Evolutionary conservation across 305 asterid genomes (phyloP).

Genomic region (Fraxinus albicans): DNA sequence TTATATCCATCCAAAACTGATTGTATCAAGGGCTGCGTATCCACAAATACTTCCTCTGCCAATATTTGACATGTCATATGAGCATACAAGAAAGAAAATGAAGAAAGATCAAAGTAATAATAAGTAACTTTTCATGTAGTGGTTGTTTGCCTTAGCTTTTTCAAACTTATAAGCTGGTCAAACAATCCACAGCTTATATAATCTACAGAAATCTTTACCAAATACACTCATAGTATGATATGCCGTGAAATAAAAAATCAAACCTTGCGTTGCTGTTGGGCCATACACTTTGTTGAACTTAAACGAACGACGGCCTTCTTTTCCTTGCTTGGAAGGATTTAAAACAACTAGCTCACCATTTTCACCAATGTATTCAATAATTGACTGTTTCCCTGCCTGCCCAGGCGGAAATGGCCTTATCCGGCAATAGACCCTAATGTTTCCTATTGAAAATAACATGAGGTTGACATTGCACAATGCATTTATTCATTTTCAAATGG

Average conservation of each 20-base stretch:
- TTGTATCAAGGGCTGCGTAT: constrained; percentile 79
- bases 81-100: background rate
- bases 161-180: background rate
- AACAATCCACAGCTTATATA: background rate
- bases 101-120: background rate
- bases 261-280: constrained; percentile 80
- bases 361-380: constrained; percentile 71
- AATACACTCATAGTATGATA: background rate
- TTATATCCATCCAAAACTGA: constrained; percentile 92
- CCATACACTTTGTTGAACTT: constrained; percentile 81
- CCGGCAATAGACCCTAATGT: constrained; percentile 89
- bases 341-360: constrained; percentile 67
- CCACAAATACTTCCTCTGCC: constrained; percentile 76
- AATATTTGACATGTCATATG: constrained; percentile 13
- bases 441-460: constrained; percentile 52
- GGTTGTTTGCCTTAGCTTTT: background rate
- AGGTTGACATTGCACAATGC: constrained; percentile 3
- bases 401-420: constrained; percentile 80
- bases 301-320: constrained; percentile 79
- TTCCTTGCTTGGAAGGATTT: constrained; percentile 86
- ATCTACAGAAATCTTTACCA: background rate
- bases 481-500: constrained; percentile 8
- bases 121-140: background rate
- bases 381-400: constrained; percentile 70
- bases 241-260: constrained; percentile 8